These are phyloP conservation scores for Hygrocybe punicea DNA, from an alignment of 768 basidiomycete species.

Conservation along the genomic window DNA sequence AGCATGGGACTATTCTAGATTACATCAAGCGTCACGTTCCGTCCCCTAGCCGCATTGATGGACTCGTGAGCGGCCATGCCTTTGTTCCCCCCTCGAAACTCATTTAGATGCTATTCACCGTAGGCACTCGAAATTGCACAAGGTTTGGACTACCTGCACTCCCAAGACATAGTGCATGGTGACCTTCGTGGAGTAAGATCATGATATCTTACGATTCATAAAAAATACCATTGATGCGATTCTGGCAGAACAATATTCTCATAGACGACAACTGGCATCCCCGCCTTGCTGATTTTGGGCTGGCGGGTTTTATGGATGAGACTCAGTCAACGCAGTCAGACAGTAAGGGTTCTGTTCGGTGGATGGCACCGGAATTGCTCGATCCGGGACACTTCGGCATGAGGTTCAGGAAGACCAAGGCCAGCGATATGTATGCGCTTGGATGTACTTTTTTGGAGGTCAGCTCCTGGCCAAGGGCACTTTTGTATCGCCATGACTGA, in stretches of 20 bases:
- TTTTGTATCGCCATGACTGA: no score
- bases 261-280: slow-evolving; percentile 30
- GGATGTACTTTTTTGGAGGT: slow-evolving; percentile 36
- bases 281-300: slow-evolving; percentile 37
- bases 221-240: not conserved
- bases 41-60: slow-evolving; percentile 13
- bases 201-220: not conserved
- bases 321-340: no score
- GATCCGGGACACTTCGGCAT: no score
- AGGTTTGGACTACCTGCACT: slow-evolving; percentile 24
- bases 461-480: not conserved
- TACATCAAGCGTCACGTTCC: slow-evolving; percentile 19
- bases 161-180: slow-evolving; percentile 18
- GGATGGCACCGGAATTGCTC: no score
- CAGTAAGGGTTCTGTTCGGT: no score
- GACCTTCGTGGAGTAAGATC: slow-evolving; percentile 17
- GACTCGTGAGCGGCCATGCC: slow-evolving; percentile 11
- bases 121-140: slow-evolving; percentile 19
- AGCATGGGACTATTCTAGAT: slow-evolving; percentile 22
- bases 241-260: slow-evolving; percentile 29
- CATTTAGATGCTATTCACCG: not conserved
- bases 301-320: slow-evolving; percentile 29
- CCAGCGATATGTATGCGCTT: slow-evolving; percentile 34
- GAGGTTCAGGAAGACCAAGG: slow-evolving; percentile 23
- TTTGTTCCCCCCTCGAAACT: not conserved